Percentiles rank a stretch among this genome's conserved stretches.
Evolutionary conservation across 2,329 filamentous ascomycete species (phyloP).

Genomic region (Claviceps maximensis): DNA sequence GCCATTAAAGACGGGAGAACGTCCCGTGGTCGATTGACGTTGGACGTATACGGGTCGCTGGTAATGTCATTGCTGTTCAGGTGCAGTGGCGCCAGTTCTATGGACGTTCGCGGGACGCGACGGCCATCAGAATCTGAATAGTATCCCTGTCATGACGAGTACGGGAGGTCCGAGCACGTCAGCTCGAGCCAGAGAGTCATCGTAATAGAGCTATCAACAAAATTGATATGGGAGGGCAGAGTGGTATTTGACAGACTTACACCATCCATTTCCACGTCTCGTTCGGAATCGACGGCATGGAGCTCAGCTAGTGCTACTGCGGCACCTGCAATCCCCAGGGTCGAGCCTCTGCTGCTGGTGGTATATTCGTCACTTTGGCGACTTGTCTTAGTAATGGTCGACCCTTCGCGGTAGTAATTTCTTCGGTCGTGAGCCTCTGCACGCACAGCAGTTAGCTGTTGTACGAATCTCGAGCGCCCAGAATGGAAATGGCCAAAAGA

Average conservation of each 20-base stretch:
- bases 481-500: background rate
- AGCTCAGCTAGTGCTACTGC: slow-evolving; percentile 81
- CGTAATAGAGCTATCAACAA: slow-evolving; percentile 6
- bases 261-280: slow-evolving; percentile 65
- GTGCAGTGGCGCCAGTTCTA: slow-evolving; percentile 62
- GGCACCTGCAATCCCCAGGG: slow-evolving; percentile 53
- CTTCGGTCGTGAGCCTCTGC: slow-evolving; percentile 45
- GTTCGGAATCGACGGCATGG: slow-evolving; percentile 59
- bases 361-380: slow-evolving; percentile 56
- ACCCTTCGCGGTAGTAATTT: slow-evolving; percentile 41
- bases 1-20: slow-evolving; percentile 71
- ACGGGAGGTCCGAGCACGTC: slow-evolving; percentile 3
- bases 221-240: slow-evolving; percentile 16
- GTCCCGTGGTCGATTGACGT: slow-evolving; percentile 46
- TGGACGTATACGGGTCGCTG: slow-evolving; percentile 56
- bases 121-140: slow-evolving; percentile 58
- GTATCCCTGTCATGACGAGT: slow-evolving; percentile 37
- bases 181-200: background rate
- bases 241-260: slow-evolving; percentile 35
- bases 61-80: slow-evolving; percentile 45
- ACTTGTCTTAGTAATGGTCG: slow-evolving; percentile 54
- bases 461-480: background rate
- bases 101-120: slow-evolving; percentile 50
- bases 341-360: slow-evolving; percentile 24
- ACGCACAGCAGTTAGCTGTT: background rate